These are phyloP conservation scores for Wallacemonas rigidus DNA, from an alignment of 208 protist genomes.

Conservation along the genomic window DNA sequence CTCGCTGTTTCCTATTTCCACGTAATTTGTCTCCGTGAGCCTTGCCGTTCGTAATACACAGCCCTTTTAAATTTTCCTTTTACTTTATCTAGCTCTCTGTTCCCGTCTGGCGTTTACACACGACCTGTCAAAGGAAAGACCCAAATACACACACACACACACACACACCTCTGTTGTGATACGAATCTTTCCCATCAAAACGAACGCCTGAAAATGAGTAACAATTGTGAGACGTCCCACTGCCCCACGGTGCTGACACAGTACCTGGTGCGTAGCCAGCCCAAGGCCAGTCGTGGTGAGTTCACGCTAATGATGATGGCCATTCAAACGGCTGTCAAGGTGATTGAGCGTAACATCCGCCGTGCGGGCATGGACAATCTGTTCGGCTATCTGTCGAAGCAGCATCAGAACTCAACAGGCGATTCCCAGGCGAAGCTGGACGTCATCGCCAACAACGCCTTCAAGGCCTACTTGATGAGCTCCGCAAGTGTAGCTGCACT, in stretches of 20 bases:
- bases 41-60: no score
- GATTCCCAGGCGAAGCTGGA: constrained; percentile 88
- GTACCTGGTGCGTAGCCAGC: constrained; percentile 86
- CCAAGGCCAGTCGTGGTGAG: constrained; percentile 68
- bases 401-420: constrained; percentile 68
- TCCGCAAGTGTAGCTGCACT: constrained; percentile 71
- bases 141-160: no score
- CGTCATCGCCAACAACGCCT: constrained; percentile 86
- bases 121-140: neutral
- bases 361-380: constrained; percentile 82
- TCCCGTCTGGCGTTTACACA: neutral
- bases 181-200: neutral
- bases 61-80: neutral
- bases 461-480: constrained; percentile 84
- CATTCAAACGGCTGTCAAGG: constrained; percentile 86
- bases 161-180: neutral
- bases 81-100: neutral
- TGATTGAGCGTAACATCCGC: constrained; percentile 88
- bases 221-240: constrained; percentile 16
- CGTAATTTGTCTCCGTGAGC: neutral
- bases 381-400: constrained; percentile 70
- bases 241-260: constrained; percentile 78
- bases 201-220: constrained; percentile 20
- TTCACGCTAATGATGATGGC: constrained; percentile 93
- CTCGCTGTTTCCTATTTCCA: neutral